A percentile compares a stretch with the other conserved stretches of the same genome.
phyloP scores from a whole-genome alignment of 768 basidiomycete genomes.

The Rhizopogon sp. region DNA sequence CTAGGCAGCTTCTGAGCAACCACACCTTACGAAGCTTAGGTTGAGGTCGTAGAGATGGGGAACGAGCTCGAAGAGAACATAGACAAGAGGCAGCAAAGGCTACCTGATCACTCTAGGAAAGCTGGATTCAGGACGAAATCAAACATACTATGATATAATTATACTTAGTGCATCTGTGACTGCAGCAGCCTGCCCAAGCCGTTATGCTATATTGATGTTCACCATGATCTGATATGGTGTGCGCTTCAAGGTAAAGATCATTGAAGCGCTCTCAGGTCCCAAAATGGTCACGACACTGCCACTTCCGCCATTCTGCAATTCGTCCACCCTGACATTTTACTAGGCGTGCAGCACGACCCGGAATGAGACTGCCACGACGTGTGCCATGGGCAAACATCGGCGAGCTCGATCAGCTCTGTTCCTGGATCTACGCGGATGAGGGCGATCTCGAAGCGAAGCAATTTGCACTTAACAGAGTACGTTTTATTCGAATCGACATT shows the following conservation, averaged over 20 bases:
- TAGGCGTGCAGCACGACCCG: too few relatives aligned
- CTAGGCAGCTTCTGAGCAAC: too few relatives aligned
- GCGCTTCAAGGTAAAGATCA: too few relatives aligned
- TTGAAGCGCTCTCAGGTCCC: too few relatives aligned
- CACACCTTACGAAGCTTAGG: background rate
- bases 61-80: conserved; percentile 47
- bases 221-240: too few relatives aligned
- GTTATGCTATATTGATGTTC: too few relatives aligned
- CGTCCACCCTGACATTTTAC: background rate
- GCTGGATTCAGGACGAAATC: too few relatives aligned
- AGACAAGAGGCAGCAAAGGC: conserved; percentile 48
- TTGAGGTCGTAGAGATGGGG: conserved; percentile 27
- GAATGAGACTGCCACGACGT: conserved; percentile 72
- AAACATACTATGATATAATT: too few relatives aligned
- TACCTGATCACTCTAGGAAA: too few relatives aligned
- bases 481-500: conserved; percentile 17
- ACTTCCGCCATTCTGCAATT: background rate
- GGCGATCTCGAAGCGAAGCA: conserved; percentile 50
- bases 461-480: conserved; percentile 60
- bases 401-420: conserved; percentile 73
- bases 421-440: conserved; percentile 70
- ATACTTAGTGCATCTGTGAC: too few relatives aligned
- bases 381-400: conserved; percentile 69
- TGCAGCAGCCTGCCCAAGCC: too few relatives aligned
- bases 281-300: conserved; percentile 5